A percentile compares a stretch with the other conserved stretches of the same genome.
phyloP scores from a whole-genome alignment of 179 eudicot genomes.

The Gypsophila paniculata region DNA sequence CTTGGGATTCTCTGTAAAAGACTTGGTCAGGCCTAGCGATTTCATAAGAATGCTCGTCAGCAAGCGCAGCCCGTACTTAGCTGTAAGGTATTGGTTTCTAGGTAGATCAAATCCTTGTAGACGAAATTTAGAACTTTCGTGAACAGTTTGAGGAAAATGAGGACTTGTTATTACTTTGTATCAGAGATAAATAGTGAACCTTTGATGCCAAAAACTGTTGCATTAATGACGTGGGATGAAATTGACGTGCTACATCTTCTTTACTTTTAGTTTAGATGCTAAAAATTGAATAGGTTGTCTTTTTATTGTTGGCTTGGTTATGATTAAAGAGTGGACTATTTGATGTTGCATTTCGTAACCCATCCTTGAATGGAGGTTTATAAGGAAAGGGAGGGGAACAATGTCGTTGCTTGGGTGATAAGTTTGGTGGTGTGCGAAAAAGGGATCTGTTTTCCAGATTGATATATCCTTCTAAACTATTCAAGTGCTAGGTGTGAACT shows the following conservation, averaged over 20 bases:
- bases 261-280: not conserved
- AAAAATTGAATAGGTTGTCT: not conserved
- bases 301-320: not conserved
- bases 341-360: no score
- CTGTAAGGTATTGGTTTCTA: constrained; percentile 56
- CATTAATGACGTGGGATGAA: not conserved
- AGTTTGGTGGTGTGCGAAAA: no score
- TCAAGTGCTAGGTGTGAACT: not conserved
- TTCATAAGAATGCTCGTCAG: constrained; percentile 50
- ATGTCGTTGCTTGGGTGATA: no score
- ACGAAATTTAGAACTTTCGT: not conserved
- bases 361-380: no score
- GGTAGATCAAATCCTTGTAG: not conserved
- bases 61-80: constrained; percentile 48
- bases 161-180: not conserved
- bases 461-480: not conserved
- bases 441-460: no score
- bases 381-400: no score
- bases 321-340: no score
- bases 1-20: constrained; percentile 44
- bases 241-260: not conserved
- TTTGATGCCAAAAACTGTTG: not conserved
- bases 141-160: not conserved
- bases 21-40: constrained; percentile 50
- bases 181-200: not conserved